Percentiles rank a stretch among this genome's conserved stretches.
These are phyloP conservation scores for Onygenales sp. DNA, from an alignment of 2,329 filamentous ascomycete species.

Conservation along the genomic window DNA sequence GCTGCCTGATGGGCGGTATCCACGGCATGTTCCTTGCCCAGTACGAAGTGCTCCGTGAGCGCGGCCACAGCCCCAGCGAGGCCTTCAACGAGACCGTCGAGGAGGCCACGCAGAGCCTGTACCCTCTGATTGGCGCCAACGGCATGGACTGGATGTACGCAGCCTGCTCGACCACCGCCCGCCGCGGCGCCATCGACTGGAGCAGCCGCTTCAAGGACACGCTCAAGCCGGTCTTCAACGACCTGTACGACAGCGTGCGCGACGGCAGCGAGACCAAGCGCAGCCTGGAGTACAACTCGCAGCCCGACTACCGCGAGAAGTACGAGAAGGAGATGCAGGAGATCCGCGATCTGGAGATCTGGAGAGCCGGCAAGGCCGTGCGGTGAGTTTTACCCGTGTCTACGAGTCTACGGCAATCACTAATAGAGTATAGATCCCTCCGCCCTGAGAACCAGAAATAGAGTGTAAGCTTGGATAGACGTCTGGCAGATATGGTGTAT, in stretches of 20 bases:
- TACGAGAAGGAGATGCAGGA: slow-evolving; percentile 98
- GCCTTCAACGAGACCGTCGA: slow-evolving; percentile 99
- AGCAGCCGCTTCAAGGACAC: slow-evolving; percentile 93
- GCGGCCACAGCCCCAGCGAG: slow-evolving; percentile 93
- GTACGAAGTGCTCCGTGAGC: slow-evolving; percentile 99
- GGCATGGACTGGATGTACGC: slow-evolving; percentile 99
- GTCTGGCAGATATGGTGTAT: background rate
- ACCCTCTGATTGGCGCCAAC: slow-evolving; percentile 93
- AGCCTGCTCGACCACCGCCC: slow-evolving; percentile 96
- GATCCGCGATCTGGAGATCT: slow-evolving; percentile 97
- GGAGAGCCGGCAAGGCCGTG: slow-evolving; percentile 96
- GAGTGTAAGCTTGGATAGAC: background rate
- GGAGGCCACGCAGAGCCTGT: slow-evolving; percentile 96
- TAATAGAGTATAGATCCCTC: slow-evolving; percentile 47
- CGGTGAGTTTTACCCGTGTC: slow-evolving; percentile 45
- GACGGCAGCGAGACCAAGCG: slow-evolving; percentile 91
- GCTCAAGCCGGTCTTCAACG: slow-evolving; percentile 97
- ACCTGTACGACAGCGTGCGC: slow-evolving; percentile 87
- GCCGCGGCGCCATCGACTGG: slow-evolving; percentile 98
- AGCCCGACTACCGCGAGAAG: slow-evolving; percentile 90
- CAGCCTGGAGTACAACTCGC: slow-evolving; percentile 93
- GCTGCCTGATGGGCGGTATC: slow-evolving; percentile 99
- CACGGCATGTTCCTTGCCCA: slow-evolving; percentile 99
- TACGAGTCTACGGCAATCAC: background rate
- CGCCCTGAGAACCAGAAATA: slow-evolving; percentile 82